Evolutionary conservation across 2,329 filamentous ascomycete species (phyloP), one percentile per base, ranked within the genome.

Genomic region (Emergomyces africanus): DNA sequence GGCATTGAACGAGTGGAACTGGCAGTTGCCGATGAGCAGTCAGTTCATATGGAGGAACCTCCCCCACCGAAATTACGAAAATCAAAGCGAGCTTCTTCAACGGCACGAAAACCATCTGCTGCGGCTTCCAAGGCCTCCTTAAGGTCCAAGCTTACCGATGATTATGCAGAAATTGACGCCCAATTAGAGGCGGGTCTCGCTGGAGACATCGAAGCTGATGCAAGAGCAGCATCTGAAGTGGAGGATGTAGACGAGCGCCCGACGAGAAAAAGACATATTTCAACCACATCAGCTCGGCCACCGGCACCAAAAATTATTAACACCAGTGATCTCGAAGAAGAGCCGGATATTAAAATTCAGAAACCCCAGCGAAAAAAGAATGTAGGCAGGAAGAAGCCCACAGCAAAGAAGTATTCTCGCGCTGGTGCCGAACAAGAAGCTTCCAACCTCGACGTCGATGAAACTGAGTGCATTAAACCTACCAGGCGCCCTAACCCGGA

Each of bases 121-220:
- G 71, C 18, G 72, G 72, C 76, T 39, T 80, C 82, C 1, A 78
- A 77, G 39, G 72, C 75, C 0, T 73, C 75, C 1, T 66, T 74
- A 8, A 74, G 75, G n/a, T 72, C 72, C 18, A 71, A 71, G 4
- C 71, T 81, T 12, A 79, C 80, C 0, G 78, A 83, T 58, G 84
- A 88, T 30, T 30, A 30, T 61, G 81, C 83, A 1, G 85, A 87
- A 62, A 79, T 88, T 42, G 83, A 89, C 57, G 80, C 80, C 25
- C 82, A 83, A 54, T 74, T 89, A 0, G 81, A 87, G 66, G 83
- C 81, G 1, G 86, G 87, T 60, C 77, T 88, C 10, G 81, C 85
- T 23, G 53, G 46, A 49, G 75, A 78, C 35, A 80, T 55, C 18
- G 54, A 30, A n/a, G 20, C 20, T 54, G 37, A 54, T 33, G 51